These are phyloP conservation scores for Vigna reflexopilosa DNA, from an alignment of 306 rosid species.

Conservation along the genomic window DNA sequence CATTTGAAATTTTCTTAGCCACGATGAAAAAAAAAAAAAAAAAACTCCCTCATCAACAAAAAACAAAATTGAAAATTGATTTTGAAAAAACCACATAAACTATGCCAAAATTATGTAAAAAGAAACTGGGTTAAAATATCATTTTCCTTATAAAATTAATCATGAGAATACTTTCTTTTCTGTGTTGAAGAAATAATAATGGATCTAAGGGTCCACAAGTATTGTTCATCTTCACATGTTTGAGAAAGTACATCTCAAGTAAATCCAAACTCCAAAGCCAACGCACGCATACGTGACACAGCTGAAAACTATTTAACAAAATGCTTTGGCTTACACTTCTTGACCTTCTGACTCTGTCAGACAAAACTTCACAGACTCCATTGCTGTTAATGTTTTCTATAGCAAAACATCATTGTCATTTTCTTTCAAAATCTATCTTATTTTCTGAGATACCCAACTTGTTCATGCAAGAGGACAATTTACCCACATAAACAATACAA, in stretches of 20 bases:
- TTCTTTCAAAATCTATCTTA: background rate
- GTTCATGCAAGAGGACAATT: slow-evolving; percentile 5
- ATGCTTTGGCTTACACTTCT: slow-evolving; percentile 40
- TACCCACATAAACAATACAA: background rate
- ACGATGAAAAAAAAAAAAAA: too few species aligned
- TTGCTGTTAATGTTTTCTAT: slow-evolving; percentile 8
- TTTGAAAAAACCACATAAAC: too few species aligned
- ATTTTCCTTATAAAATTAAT: too few species aligned
- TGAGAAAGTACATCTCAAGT: slow-evolving; percentile 8
- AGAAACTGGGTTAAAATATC: too few species aligned
- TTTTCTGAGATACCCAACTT: slow-evolving; percentile 4
- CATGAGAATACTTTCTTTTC: too few species aligned
- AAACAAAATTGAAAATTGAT: too few species aligned
- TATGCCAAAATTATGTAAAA: too few species aligned
- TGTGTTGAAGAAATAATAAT: too few species aligned
- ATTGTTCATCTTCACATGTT: slow-evolving; percentile 57
- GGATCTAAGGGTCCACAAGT: background rate
- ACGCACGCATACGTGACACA: slow-evolving; percentile 35
- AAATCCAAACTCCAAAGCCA: slow-evolving; percentile 48
- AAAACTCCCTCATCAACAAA: too few species aligned
- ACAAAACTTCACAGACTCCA: slow-evolving; percentile 45
- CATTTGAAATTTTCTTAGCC: too few species aligned
- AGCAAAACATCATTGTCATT: slow-evolving; percentile 1
- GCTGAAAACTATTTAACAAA: slow-evolving; percentile 28
- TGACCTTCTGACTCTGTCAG: slow-evolving; percentile 58